Percentiles rank a stretch among this genome's conserved stretches.
phyloP scores from a whole-genome alignment of 1,139 yeast genomes.

The Pichia cactophila region DNA sequence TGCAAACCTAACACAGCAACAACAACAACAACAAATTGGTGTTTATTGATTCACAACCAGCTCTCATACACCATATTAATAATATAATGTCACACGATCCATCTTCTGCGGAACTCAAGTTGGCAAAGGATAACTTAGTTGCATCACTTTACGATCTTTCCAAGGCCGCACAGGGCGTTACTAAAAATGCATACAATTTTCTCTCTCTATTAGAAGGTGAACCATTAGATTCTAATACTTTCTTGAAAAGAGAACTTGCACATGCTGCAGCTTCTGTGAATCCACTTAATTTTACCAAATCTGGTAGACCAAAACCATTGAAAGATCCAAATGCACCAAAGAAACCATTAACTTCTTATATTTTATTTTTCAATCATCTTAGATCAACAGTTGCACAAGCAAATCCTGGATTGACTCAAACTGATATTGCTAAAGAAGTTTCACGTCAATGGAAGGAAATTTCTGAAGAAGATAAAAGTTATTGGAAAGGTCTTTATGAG shows the following conservation, averaged over 20 bases:
- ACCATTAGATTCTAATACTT: constrained; percentile 1
- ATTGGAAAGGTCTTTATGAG: constrained; percentile 71
- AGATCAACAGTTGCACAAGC: constrained; percentile 55
- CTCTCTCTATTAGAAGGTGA: constrained; percentile 42
- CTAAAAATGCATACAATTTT: constrained; percentile 68
- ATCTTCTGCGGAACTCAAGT: constrained; percentile 26
- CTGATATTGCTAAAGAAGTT: constrained; percentile 71
- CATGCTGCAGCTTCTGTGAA: neutral
- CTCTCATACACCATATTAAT: neutral
- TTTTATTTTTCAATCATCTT: constrained; percentile 63
- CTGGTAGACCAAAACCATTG: constrained; percentile 33
- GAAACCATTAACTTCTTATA: constrained; percentile 70
- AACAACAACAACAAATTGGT: neutral
- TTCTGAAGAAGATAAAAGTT: constrained; percentile 57
- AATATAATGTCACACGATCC: neutral
- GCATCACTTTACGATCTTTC: constrained; percentile 73
- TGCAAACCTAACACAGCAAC: neutral
- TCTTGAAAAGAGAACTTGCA: neutral
- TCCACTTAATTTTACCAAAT: constrained; percentile 17
- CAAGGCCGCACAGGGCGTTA: constrained; percentile 70
- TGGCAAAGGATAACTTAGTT: constrained; percentile 41
- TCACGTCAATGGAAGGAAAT: constrained; percentile 72
- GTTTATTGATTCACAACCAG: too few species aligned
- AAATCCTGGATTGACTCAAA: constrained; percentile 53
- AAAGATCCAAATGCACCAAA: constrained; percentile 58